Evolutionary conservation across 768 basidiomycete species (phyloP), one percentile per base, ranked within the genome.

Genomic region (Phlebiopsis flavidoalba): DNA sequence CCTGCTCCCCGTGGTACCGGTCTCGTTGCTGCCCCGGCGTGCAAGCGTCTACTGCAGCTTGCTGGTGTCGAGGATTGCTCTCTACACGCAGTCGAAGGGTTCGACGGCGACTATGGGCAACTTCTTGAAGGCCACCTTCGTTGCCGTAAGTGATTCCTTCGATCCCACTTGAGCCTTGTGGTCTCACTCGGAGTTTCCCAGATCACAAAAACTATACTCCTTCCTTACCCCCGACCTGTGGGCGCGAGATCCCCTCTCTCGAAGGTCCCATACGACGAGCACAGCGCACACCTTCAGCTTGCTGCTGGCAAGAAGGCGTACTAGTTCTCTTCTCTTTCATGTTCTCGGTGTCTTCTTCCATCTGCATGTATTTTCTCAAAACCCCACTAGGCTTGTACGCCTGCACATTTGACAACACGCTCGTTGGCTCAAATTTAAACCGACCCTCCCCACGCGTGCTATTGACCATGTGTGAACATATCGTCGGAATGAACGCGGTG

Each of bases 221-320:
- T 97, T 98, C 93, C 88, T 98, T 64, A 97, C 96, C 46, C 97
- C 97, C 60, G 95, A 98, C 75, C 83, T 98, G 69, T 98, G 96
- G n/a, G 96, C 87, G 88, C 72, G 91, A 96, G 73, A 96, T 96
- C 73, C 87, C 93, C 45, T n/a, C 79, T 91, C 31, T 91, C 90
- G 63, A 91, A 90, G 76, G 81, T 89, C 68, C 93, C 93, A 8
- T 97, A 91, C 80, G 96, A 98, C 75, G 95, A 96, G 79, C 89
- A 93, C 85, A 91, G 91, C 71, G 89, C 87, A 50, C 93, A 97
- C 75, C 83, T 99, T 62, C 91, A 91, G 73, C 81, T 96, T 66
- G 82, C 84, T 58, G 83, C 88, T 58, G 82, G 84, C 76, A 95
- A 93, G 83, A 88, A 88, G 74, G 71, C 71, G 73, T 81, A 83